Base-by-base conservation (phyloP, 2,329 filamentous ascomycete genomes). In the Knufia fluminis region DNA sequence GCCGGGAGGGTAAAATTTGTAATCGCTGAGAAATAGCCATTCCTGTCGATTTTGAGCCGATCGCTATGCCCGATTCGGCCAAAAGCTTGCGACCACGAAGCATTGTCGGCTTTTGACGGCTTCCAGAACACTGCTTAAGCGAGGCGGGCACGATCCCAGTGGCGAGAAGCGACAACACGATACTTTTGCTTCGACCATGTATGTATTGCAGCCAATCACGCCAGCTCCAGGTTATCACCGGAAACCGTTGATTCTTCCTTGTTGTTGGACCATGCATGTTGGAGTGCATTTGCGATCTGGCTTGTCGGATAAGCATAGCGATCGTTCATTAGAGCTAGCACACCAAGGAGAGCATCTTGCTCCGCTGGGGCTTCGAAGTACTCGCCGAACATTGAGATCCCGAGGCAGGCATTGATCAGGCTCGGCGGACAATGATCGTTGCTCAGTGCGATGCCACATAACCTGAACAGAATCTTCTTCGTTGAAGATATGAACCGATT, bases 381-480 rank as follows among this genome's bases (percentile, higher is more conserved):
- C 17, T 65, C 64, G 2, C 64, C 64, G 49, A 63, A 65, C 57
- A 65, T 61, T 1, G 59, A 57, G 39, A 66, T 63, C 8, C 60
- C 61, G 41, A 64, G 56, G 24, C 57, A 62, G 2, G 63, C 63
- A 16, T 57, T 62, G 55, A 79, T 77, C 63, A 78, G 70, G 31
- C 70, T 70, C 0, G 79, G 77, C n/a, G 78, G 73, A 1, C 71
- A 75, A 61, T 70, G 71, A 38, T 72, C 67, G 57, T 82, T 82
- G 31, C 72, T 74, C 8, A 75, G 58, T 0, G 76, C 77, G 31
- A 81, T 80, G 1, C 79, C 79, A 55, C 78, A 82, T 1, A 82
- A 64, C 17, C 71, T 64, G 7, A 75, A 65, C 2, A 82, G 69
- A 20, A 75, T 46, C 62, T 61, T 46, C 61, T 63, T 48, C 56